Evolutionary conservation across 345 rosid species (phyloP), one percentile per base, ranked within the genome.

Genomic region (Eucalyptus erythrocorys): DNA sequence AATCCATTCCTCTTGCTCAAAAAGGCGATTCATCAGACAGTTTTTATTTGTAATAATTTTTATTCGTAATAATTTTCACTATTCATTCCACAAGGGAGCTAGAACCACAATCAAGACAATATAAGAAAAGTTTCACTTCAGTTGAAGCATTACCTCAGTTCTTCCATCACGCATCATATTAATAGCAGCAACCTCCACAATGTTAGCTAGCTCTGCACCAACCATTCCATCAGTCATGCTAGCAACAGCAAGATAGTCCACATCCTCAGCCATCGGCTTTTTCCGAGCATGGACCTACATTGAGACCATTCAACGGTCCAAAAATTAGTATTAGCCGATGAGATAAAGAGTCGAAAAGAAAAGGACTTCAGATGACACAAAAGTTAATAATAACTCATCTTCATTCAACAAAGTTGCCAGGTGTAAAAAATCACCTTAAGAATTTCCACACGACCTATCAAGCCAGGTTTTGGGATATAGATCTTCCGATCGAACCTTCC

Each of bases 191-290:
- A 97, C 95, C 92, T 97, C 99, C 66, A 97, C 92, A 86, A 97
- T 96, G 93, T 97, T 97, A 48, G 99, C 98, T 88, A 97, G 95
- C 94, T 97, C 99, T 27, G 99, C 99, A 91, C 99, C 99, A 92
- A 97, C 99, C 99, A 97, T 97, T 89, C 98, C 99, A 89, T 96
- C 98, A 43, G 98, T 95, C 95, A 95, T 94, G 89, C 97, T 92
- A 88, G 98, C 98, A 90, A 97, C 97, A 88, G 98, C 98, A 97
- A 94, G 89, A 87, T 96, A 95, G 94, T 96, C 99, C 88, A 97
- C 94, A 96, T 97, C 98, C 87, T 95, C 97, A 68, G 99, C 98
- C 97, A 97, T 95, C 42, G 99, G 97, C 93, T 97, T 97, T 92
- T 94, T 97, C 64, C 98, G 95, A 91, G 99, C 98, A 95, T 97